Conservation (phyloP, 768 basidiomycete species). For the Kockovaella imperatae region DNA sequence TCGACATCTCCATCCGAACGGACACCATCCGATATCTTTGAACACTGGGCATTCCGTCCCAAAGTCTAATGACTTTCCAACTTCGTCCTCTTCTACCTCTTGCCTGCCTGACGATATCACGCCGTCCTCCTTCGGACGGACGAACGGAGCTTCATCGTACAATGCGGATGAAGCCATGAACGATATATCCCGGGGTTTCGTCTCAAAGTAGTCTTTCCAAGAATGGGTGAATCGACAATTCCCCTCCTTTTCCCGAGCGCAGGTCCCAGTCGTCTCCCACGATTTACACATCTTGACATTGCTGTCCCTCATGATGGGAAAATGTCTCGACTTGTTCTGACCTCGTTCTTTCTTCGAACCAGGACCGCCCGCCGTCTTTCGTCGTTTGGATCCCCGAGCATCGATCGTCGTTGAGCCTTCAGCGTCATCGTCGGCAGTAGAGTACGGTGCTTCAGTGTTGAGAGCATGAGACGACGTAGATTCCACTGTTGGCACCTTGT, state of each 20-base stretch:
- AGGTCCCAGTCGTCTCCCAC: conserved; percentile 61
- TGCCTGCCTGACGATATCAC: too few species aligned
- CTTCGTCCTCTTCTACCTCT: conserved; percentile 24
- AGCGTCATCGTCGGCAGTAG: conserved; percentile 30
- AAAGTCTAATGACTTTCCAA: conserved; percentile 21
- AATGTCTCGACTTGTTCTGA: conserved; percentile 73
- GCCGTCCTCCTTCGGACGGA: conserved; percentile 14
- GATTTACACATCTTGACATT: conserved; percentile 69
- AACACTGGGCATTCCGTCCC: conserved; percentile 59
- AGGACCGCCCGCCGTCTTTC: conserved; percentile 27
- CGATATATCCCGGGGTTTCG: conserved; percentile 69
- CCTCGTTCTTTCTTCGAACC: conserved; percentile 51
- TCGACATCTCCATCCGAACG: conserved; percentile 81
- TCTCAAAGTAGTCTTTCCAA: conserved; percentile 62
- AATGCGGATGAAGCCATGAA: too few species aligned
- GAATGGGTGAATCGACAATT: conserved; percentile 76
- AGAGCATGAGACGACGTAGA: conserved; percentile 9
- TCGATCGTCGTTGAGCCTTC: conserved; percentile 25
- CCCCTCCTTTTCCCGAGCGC: conserved; percentile 37
- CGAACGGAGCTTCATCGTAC: conserved; percentile 48
- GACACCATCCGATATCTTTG: conserved; percentile 63
- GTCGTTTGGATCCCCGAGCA: conserved; percentile 26
- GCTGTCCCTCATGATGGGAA: conserved; percentile 69
- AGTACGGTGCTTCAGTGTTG: conserved; percentile 10
- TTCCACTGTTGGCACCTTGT: conserved; percentile 10